phyloP scores from a whole-genome alignment of 371 early-diverging fungal species.

The Mucor plumbeus region DNA sequence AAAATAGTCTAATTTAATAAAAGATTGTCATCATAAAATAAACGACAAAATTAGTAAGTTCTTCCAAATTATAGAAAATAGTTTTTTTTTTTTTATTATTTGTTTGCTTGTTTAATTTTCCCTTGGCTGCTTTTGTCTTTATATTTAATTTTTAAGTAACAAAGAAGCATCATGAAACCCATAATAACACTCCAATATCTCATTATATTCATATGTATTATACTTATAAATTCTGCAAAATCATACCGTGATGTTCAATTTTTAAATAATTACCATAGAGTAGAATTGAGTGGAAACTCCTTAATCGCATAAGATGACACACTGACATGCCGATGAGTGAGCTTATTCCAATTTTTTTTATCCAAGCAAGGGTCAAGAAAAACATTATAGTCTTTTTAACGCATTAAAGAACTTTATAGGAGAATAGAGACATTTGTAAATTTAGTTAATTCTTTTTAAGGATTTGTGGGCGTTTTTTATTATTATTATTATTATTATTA shows the following conservation, averaged over 20 bases:
- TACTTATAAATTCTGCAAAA: not conserved
- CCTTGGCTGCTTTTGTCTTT: not conserved
- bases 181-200: too few relatives aligned
- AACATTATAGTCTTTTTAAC: not conserved
- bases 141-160: too few relatives aligned
- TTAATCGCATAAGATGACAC: not conserved
- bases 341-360: not conserved
- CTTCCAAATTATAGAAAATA: not conserved
- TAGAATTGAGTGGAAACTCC: not conserved
- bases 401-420: not conserved
- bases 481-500: too few relatives aligned
- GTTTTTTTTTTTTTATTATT: not conserved
- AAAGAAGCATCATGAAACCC: too few relatives aligned
- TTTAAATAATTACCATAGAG: not conserved
- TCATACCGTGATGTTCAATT: not conserved
- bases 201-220: not conserved
- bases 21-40: not conserved
- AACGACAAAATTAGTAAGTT: not conserved
- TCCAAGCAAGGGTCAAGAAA: not conserved
- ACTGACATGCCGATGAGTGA: slow-evolving; percentile 5
- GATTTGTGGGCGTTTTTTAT: slow-evolving; percentile 1
- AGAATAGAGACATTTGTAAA: not conserved
- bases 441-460: not conserved
- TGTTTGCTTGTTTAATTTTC: not conserved
- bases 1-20: not conserved